These are phyloP conservation scores for Coniochaeta hoffmannii DNA, from an alignment of 2,329 filamentous ascomycete species.

Conservation along the genomic window DNA sequence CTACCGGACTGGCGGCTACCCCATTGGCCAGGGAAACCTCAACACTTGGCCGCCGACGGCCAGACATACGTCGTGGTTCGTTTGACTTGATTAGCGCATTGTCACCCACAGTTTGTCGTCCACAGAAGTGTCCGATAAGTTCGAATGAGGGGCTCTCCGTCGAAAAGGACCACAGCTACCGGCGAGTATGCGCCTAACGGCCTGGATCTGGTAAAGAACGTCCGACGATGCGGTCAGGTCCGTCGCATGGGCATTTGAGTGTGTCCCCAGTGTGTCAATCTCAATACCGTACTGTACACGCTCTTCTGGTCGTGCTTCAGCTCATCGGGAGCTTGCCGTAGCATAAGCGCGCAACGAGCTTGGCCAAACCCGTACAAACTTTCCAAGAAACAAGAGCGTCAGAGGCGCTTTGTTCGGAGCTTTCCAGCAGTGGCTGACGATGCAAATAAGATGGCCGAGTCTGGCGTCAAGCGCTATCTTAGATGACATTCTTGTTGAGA, in stretches of 20 bases:
- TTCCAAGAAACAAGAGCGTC: background rate
- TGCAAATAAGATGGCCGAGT: background rate
- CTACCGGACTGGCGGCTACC: slow-evolving; percentile 1
- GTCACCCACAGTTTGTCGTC: slow-evolving; percentile 16
- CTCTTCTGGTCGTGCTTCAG: background rate
- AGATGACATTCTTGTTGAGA: background rate
- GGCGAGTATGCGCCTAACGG: background rate
- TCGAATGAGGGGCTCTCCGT: background rate
- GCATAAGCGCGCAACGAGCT: background rate
- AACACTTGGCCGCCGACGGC: slow-evolving; percentile 8
- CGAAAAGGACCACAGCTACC: background rate
- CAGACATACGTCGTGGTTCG: slow-evolving; percentile 11
- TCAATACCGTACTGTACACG: background rate
- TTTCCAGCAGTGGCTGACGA: background rate
- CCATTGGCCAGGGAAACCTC: slow-evolving; percentile 15
- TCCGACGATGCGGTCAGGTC: background rate
- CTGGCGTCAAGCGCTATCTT: background rate
- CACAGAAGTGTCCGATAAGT: slow-evolving; percentile 9
- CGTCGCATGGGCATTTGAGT: background rate
- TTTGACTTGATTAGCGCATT: slow-evolving; percentile 14
- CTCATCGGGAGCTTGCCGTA: background rate
- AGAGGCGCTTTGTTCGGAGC: background rate
- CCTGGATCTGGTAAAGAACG: background rate
- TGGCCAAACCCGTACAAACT: background rate
- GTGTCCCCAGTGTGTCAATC: background rate